Evolutionary conservation across 2,329 filamentous ascomycete genomes (phyloP).

Genomic region (Beauveria pseudobassiana): DNA sequence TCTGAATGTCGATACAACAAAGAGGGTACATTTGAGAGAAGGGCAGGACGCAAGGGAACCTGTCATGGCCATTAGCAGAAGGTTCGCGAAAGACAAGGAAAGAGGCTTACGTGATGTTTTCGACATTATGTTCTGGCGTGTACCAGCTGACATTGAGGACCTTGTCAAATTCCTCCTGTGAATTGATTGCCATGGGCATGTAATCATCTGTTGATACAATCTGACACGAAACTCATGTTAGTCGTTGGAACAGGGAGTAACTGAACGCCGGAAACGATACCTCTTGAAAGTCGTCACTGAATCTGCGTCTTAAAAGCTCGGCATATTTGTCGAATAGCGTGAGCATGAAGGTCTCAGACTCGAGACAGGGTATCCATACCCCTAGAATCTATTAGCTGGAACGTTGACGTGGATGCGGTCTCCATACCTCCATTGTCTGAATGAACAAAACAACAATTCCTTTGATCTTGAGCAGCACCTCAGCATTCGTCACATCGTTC

Average conservation of each 20-base stretch:
- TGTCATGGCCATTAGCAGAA: constrained; percentile 24
- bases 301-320: constrained; percentile 79
- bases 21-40: constrained; percentile 99
- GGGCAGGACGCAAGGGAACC: constrained; percentile 89
- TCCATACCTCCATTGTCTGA: constrained; percentile 85
- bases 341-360: constrained; percentile 76
- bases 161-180: constrained; percentile 85
- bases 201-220: constrained; percentile 91
- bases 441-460: constrained; percentile 89
- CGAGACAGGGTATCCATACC: constrained; percentile 81
- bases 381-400: constrained; percentile 72
- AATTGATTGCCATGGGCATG: constrained; percentile 98
- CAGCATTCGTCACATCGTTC: constrained; percentile 74
- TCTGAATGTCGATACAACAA: constrained; percentile 95
- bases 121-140: constrained; percentile 67
- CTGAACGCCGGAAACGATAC: constrained; percentile 31
- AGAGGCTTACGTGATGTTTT: constrained; percentile 61
- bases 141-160: constrained; percentile 97
- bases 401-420: constrained; percentile 58
- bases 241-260: neutral
- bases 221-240: constrained; percentile 25
- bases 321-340: constrained; percentile 90
- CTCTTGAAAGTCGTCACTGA: constrained; percentile 94
- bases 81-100: neutral
- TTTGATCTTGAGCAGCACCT: constrained; percentile 89